These are phyloP conservation scores for Colletotrichum musae DNA, from an alignment of 2,329 filamentous ascomycete genomes.

Conservation along the genomic window DNA sequence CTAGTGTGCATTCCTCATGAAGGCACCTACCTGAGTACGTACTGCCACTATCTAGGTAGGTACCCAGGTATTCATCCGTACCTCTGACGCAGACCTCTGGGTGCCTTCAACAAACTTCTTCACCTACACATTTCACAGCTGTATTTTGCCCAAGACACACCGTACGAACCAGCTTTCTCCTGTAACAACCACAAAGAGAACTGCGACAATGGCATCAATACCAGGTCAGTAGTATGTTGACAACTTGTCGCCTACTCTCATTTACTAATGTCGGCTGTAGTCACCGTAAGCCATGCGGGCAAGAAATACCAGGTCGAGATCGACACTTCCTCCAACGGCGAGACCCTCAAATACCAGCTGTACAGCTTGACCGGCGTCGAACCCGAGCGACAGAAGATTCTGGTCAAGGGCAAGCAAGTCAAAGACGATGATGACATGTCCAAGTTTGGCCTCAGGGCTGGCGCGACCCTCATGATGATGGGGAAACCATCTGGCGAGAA, in stretches of 20 bases:
- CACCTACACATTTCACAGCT: conserved; percentile 20
- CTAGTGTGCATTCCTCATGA: conserved; percentile 32
- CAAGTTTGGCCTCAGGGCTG: conserved; percentile 86
- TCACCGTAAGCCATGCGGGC: conserved; percentile 94
- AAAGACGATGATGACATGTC: conserved; percentile 94
- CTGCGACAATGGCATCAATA: conserved; percentile 65
- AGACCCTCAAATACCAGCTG: conserved; percentile 95
- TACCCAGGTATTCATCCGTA: background rate
- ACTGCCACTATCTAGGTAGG: conserved; percentile 19
- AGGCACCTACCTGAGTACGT: background rate
- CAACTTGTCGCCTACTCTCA: conserved; percentile 14
- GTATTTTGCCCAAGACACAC: conserved; percentile 12
- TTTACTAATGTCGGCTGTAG: conserved; percentile 61
- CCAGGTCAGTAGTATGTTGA: conserved; percentile 59
- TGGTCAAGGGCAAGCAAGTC: conserved; percentile 93
- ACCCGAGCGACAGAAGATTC: conserved; percentile 94
- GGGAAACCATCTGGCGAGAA: conserved; percentile 83
- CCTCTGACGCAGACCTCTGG: conserved; percentile 39
- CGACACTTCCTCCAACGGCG: conserved; percentile 85
- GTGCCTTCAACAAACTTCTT: conserved; percentile 42
- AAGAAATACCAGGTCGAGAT: conserved; percentile 96
- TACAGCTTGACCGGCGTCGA: conserved; percentile 97
- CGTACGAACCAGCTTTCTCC: conserved; percentile 19
- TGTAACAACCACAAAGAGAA: conserved; percentile 31
- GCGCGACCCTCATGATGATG: conserved; percentile 95